Evolutionary conservation across 1,284 basidiomycete species (phyloP), one percentile per base, ranked within the genome.

Genomic region (Xerocomus minutiporus): DNA sequence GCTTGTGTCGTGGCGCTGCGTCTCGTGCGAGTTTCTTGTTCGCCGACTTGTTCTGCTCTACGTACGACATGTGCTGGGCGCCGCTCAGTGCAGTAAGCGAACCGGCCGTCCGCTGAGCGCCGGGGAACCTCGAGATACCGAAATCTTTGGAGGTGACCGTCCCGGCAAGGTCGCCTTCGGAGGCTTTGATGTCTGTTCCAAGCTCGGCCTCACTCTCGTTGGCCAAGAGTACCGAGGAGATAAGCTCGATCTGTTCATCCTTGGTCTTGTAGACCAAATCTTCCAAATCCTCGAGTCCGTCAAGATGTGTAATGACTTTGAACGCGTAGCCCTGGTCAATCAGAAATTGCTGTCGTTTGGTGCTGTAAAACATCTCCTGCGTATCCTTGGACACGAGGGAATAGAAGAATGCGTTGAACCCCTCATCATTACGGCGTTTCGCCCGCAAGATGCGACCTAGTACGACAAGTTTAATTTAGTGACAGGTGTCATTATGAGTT

Each of bases 321-420:
- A 99, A 99, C 1, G 95, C 91, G 72, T 99, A 99, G 1, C 95
- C 95, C 74, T 97, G 90, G 71, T 99, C 97, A 64, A 99, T 97
- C 60, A 99, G 76, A 76, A 99, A 99, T 64, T 98, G 94, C 70
- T 99, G 97, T 20, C 97, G 85, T 73, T 99, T 99, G 12, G 97
- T 97, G 66, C 93, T 96, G 78, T 98, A 99, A 74, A 88, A 99
- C 93, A 99, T 99, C 74, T 99, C 97, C 65, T 97, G 92, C 0
- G 97, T 99, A 74, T 99, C 96, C 71, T 97, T 97, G 36, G 93
- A 97, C 41, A 99, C 97, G 29, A 99, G 82, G 32, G 94, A 97
- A 73, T 99, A 99, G 76, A 99, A 99, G 75, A 99, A 99, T 12
- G 97, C 97, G 62, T 99, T 99, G 77, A 99, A 99, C 1, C 97